Conservation (phyloP, 2,329 filamentous ascomycete genomes). For the Xylariaceae sp. region DNA sequence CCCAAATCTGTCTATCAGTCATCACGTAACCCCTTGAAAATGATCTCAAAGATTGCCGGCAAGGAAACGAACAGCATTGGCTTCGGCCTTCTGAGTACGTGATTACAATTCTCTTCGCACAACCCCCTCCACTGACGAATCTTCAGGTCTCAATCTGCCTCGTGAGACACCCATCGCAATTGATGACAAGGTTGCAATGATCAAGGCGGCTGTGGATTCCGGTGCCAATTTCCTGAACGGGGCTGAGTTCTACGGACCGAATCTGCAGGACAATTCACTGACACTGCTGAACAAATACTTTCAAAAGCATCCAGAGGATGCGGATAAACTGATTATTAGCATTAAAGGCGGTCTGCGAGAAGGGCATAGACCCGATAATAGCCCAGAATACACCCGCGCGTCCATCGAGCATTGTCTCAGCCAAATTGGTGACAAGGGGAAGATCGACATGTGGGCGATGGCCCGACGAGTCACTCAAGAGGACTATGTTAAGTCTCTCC, state of each 20-base stretch:
- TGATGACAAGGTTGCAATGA: conserved; percentile 39
- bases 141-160: conserved; percentile 46
- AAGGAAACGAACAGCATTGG: conserved; percentile 19
- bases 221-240: conserved; percentile 45
- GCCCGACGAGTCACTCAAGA: conserved; percentile 42
- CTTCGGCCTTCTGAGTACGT: conserved; percentile 32
- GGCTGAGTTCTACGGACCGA: conserved; percentile 50
- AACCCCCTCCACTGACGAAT: background rate
- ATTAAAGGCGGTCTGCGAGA: conserved; percentile 50
- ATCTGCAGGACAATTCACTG: conserved; percentile 44
- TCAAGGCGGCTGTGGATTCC: conserved; percentile 41
- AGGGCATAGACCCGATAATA: conserved; percentile 23
- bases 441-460: conserved; percentile 49
- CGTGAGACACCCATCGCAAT: conserved; percentile 19
- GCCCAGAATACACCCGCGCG: conserved; percentile 44
- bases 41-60: conserved; percentile 17
- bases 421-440: conserved; percentile 38
- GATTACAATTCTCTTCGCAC: too few species aligned
- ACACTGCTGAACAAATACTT: conserved; percentile 52
- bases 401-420: conserved; percentile 48
- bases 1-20: too few species aligned
- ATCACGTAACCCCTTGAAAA: background rate
- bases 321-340: conserved; percentile 36
- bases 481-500: conserved; percentile 32
- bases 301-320: conserved; percentile 50